Evolutionary conservation across 1,139 yeast genomes (phyloP), one percentile per base, ranked within the genome.

Genomic region (Hanseniaspora sp.): DNA sequence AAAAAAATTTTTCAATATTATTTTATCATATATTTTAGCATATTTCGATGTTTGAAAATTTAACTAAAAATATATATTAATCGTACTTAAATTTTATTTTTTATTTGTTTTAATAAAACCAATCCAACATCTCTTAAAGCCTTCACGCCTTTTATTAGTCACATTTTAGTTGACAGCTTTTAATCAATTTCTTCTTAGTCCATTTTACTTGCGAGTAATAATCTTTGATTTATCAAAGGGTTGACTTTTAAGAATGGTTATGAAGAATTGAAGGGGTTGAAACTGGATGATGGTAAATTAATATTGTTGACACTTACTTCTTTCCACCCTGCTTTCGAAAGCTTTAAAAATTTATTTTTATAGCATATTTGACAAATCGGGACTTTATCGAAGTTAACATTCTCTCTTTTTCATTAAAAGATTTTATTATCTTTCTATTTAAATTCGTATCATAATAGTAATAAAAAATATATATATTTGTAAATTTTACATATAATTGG

Each of bases 311-410:
- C 17, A 44, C 37, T 42, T 40, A 49, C 55, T 46, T 53, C 46
- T 53, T 53, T 53, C 55, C 55, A 53, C 55, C 55, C 55, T 44
- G 49, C 38, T 44, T 46, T 53, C 30, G 51, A 42, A 47, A 43
- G 38, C 47, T 42, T 37, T 38, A n/a, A 17, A 7, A 17, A 15
- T 47, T 34, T 23, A 17, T 15, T 18, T 38, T 17, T 35, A 5
- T n/a, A 11, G 43, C 48, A 29, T 35, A 37, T 46, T 43, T 35
- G 52, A 46, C 35, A 44, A 53, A 53, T 53, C 48, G 55, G 55
- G 55, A 53, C 61, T 59, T 51, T 55, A 55, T 55, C 49, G 57
- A 53, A 59, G 61, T 58, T 57, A 52, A 57, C 55, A 57, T 54
- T 42, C 30, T 46, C 38, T 31, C n/a, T n/a, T n/a, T n/a, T n/a